Percentiles rank a stretch among this genome's conserved stretches.
phyloP scores from a whole-genome alignment of 1,284 basidiomycete species.

The Ceratobasidium sp. region DNA sequence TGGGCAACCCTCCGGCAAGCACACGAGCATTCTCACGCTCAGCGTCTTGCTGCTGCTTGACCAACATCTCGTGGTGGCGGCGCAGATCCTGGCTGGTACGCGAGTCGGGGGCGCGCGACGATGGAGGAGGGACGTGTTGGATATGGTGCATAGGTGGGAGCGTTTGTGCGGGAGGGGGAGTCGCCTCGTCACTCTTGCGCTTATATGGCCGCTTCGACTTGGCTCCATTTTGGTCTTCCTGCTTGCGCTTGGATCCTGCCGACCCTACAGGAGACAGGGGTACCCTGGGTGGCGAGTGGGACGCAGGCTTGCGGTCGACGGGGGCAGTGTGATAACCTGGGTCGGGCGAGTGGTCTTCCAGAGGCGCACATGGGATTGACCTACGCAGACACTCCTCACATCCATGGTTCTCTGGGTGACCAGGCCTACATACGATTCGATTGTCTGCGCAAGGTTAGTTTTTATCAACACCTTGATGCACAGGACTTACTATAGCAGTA shows the following conservation, averaged over 20 bases:
- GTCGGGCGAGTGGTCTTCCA: constrained; percentile 27
- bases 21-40: constrained; percentile 33
- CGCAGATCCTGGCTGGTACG: constrained; percentile 27
- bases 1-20: constrained; percentile 25
- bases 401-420: constrained; percentile 20
- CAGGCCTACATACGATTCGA: constrained; percentile 1
- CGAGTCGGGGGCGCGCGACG: constrained; percentile 17
- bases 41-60: constrained; percentile 35
- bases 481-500: constrained; percentile 25
- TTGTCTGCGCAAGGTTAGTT: neutral
- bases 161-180: neutral
- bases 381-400: constrained; percentile 31
- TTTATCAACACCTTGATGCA: neutral
- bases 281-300: constrained; percentile 9
- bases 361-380: constrained; percentile 19
- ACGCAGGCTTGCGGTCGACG: constrained; percentile 27
- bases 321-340: constrained; percentile 12
- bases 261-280: constrained; percentile 16
- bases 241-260: constrained; percentile 29
- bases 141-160: constrained; percentile 33
- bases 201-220: constrained; percentile 11
- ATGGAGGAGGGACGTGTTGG: constrained; percentile 22
- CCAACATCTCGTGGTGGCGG: constrained; percentile 26
- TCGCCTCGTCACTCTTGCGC: constrained; percentile 2
- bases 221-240: constrained; percentile 4